Evolutionary conservation across 2,329 filamentous ascomycete species (phyloP), one percentile per base, ranked within the genome.

Genomic region (Phialophora chinensis): DNA sequence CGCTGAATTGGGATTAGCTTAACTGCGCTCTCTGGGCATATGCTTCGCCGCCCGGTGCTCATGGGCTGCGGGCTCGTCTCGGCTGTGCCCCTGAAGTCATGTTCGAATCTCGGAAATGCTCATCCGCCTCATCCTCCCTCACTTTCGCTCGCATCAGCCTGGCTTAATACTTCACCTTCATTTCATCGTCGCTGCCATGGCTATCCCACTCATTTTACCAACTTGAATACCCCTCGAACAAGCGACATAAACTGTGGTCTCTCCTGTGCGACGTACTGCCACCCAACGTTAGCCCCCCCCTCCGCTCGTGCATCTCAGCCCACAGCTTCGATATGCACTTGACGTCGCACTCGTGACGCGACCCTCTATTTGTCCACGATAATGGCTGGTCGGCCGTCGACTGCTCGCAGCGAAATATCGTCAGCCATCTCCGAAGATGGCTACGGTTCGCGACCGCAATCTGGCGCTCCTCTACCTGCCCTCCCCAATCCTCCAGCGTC

Each of bases 401-500:
- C 71, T 38, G 72, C 72, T 23, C 64, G 63, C n/a, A 74, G 72
- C 63, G 72, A 72, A 50, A 73, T 74, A 50, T 74, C 72, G 35
- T 74, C 72, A 25, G 72, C 70, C 50, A 71, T 74, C 54, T 74
- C 72, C 35, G 72, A 74, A 44, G 72, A 74, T 72, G 72, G 71
- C n/a, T 68, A 67, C 42, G 60, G 58, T 44, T 70, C 71, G 27
- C 65, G 67, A 68, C 67, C 69, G 38, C 66, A 65, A 47, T 71
- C 70, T 2, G 66, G 63, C 25, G 61, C 50, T 17, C 55, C 65
- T 52, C 62, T 61, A 49, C 70, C 70, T 47, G 47, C 68, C 12
- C 55, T 71, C 20, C 69, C 69, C 42, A 72, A 71, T 25, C 66
- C 70, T 33, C 59, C 69, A 17, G 38, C 59, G 44, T 67, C 66